phyloP scores from a whole-genome alignment of 257 asterid species.

The Anisodus acutangulus region DNA sequence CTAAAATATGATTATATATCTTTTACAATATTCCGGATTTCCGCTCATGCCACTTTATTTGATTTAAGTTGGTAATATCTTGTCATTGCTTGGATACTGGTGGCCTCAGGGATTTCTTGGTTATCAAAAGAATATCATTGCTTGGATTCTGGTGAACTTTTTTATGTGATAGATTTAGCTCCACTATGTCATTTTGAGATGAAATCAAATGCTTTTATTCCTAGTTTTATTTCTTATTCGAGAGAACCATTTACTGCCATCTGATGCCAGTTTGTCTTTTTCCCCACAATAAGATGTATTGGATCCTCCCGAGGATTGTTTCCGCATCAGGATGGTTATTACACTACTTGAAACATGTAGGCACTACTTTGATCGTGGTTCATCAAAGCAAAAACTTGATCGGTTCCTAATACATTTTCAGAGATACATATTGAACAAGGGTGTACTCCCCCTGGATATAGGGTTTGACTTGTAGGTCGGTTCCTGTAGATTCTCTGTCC shows the following conservation, averaged over 20 bases:
- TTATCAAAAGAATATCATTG: not conserved
- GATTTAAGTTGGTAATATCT: not conserved
- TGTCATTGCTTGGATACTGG: constrained; percentile 11
- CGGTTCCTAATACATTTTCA: constrained; percentile 94
- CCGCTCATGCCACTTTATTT: not conserved
- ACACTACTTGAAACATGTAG: constrained; percentile 98
- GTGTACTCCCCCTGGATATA: constrained; percentile 84
- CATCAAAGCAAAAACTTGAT: constrained; percentile 96
- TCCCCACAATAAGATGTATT: constrained; percentile 69
- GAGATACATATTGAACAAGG: constrained; percentile 84
- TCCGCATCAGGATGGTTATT: constrained; percentile 91
- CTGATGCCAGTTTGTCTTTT: constrained; percentile 60
- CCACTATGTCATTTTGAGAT: not conserved
- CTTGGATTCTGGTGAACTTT: not conserved
- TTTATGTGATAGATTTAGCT: not conserved
- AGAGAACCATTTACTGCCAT: constrained; percentile 35
- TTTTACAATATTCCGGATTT: constrained; percentile 15
- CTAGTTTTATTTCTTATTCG: not conserved
- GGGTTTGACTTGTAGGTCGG: constrained; percentile 99
- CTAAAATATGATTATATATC: not conserved
- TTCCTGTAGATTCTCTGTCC: not conserved
- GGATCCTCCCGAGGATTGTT: constrained; percentile 98
- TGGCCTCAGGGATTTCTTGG: not conserved
- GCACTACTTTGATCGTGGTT: constrained; percentile 97
- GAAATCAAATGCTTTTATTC: constrained; percentile 4